phyloP scores from a whole-genome alignment of 2,329 filamentous ascomycete genomes.

The Atkinsonella hypoxylon region DNA sequence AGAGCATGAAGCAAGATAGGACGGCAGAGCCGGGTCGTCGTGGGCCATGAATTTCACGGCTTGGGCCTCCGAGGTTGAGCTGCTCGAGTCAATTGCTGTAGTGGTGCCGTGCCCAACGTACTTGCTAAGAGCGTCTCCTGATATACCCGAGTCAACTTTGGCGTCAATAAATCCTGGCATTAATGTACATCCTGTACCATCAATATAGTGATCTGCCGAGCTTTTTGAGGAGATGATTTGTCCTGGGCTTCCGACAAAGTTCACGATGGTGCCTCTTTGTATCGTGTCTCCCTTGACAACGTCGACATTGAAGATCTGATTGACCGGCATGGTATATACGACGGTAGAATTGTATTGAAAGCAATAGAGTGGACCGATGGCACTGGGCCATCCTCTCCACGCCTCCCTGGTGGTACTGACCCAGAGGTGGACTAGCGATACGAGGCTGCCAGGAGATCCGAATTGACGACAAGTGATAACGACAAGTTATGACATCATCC shows the following conservation, averaged over 20 bases:
- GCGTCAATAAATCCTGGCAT: slow-evolving; percentile 10
- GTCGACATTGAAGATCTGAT: neutral
- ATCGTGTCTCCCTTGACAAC: slow-evolving; percentile 4
- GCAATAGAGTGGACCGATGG: too few relatives aligned
- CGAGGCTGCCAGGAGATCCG: neutral
- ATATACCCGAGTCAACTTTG: slow-evolving; percentile 5
- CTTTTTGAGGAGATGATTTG: slow-evolving; percentile 1
- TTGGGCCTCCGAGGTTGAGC: slow-evolving; percentile 4
- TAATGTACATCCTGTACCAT: slow-evolving; percentile 19
- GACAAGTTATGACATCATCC: neutral
- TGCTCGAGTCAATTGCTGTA: slow-evolving; percentile 9
- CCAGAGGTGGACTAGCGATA: too few relatives aligned
- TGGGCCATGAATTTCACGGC: slow-evolving; percentile 3
- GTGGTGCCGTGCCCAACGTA: slow-evolving; percentile 7
- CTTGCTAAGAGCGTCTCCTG: neutral
- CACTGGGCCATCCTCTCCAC: too few relatives aligned
- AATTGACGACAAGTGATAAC: neutral
- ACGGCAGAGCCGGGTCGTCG: slow-evolving; percentile 2
- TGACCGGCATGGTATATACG: neutral
- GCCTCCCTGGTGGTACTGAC: too few relatives aligned
- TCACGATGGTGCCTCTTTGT: neutral
- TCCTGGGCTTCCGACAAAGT: slow-evolving; percentile 7
- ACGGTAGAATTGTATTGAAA: neutral
- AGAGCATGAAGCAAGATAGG: slow-evolving; percentile 8
- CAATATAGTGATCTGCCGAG: slow-evolving; percentile 12